phyloP scores from a whole-genome alignment of 768 basidiomycete species.

The Phaeotremella fagi region DNA sequence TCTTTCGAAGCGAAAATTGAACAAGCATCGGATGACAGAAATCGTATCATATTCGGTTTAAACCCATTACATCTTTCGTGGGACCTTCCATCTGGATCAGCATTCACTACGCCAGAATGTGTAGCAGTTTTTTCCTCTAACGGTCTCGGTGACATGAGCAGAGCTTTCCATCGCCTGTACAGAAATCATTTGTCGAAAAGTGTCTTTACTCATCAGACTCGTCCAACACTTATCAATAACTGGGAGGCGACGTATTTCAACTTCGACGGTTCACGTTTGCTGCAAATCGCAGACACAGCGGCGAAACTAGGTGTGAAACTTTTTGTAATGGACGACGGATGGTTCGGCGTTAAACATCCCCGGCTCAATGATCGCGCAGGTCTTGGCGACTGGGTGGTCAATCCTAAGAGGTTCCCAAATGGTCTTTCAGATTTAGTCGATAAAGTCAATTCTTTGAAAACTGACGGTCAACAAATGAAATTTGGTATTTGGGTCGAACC shows the following conservation, averaged over 20 bases:
- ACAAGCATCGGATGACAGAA: constrained; percentile 3
- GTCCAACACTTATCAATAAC: constrained; percentile 30
- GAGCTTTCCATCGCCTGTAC: constrained; percentile 23
- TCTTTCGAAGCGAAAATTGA: constrained; percentile 21
- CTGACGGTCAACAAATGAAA: constrained; percentile 8
- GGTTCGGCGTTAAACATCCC: constrained; percentile 34
- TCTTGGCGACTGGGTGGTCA: constrained; percentile 31
- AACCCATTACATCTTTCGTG: constrained; percentile 29
- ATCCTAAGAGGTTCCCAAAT: constrained; percentile 18
- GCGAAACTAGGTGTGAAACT: constrained; percentile 23
- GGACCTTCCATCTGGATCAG: constrained; percentile 16
- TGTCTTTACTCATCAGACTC: constrained; percentile 3
- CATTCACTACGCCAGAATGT: constrained; percentile 28
- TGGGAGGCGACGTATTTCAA: constrained; percentile 39
- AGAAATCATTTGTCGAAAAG: constrained; percentile 17
- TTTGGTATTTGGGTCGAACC: constrained; percentile 40
- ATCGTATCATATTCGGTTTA: constrained; percentile 20
- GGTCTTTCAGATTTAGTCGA: constrained; percentile 19
- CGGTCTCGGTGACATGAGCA: constrained; percentile 27
- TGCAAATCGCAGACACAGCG: constrained; percentile 15
- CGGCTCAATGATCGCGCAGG: constrained; percentile 16
- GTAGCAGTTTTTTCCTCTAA: constrained; percentile 18
- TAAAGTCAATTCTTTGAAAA: constrained; percentile 7
- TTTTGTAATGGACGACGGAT: constrained; percentile 40
- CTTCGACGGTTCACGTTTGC: constrained; percentile 12